Evolutionary conservation across 1,284 basidiomycete species (phyloP), one percentile per base, ranked within the genome.

Genomic region (Mrakiaceae sp.): DNA sequence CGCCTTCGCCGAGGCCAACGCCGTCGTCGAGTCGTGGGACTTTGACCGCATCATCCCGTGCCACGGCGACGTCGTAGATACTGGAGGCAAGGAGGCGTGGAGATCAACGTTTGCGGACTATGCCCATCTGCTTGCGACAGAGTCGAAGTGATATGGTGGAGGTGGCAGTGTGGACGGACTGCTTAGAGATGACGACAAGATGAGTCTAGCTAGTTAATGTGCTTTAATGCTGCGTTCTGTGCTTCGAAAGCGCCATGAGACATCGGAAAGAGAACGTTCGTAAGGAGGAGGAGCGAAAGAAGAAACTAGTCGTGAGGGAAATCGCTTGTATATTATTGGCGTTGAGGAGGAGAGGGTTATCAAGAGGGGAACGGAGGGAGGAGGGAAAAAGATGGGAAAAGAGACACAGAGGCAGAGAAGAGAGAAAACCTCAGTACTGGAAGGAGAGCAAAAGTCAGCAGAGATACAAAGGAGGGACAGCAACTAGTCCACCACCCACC

Each of bases 31-130:
- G 1, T 80, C 76, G 2, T 94, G 91, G 90, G 86, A 94, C 70
- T 94, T 93, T 74, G 83, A 88, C 44, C 80, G 88, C 56, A 87
- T 98, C 72, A 91, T 97, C 66, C 90, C 90, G 57, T 95, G 92
- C 72, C 94, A 97, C 74, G 94, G 74, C 14, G 88, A 91, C 69
- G 87, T 92, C 16, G 87, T 94, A 65, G 89, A 92, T 74, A 82
- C 77, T 0, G 81, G 81, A 5, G 90, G 82, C 0, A 87, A 87
- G 72, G 79, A 80, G 54, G 85, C 83, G 1, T 93, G 88, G 88
- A 79, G 72, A 39, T 16, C 9, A n/a, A 63, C 61, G 10, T 57
- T 46, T 27, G 27, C 27, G 27, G 27, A 27, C 27, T 27, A 27
- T 27, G 27, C 27, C 27, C 27, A 27, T 27, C 27, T 27, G 27